Evolutionary conservation across 2,329 filamentous ascomycete genomes (phyloP).

Genomic region (Scedosporium aurantiacum): DNA sequence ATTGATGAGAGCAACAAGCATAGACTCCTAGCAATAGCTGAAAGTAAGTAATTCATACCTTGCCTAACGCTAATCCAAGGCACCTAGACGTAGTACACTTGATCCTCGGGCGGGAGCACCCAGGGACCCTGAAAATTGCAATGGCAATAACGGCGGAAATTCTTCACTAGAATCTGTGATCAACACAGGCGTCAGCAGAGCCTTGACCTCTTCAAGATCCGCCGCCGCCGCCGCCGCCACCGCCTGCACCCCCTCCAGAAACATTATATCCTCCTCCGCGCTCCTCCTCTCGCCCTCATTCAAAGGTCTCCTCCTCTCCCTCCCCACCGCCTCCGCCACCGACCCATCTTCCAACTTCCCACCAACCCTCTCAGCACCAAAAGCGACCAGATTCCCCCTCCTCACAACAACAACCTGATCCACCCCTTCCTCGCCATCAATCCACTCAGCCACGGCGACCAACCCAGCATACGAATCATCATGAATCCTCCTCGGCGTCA

Average conservation of each 20-base stretch:
- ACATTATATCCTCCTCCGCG: slow-evolving; percentile 16
- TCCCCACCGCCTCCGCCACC: slow-evolving; percentile 14
- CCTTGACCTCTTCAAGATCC: slow-evolving; percentile 15
- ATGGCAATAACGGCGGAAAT: not conserved
- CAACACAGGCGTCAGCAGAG: slow-evolving; percentile 13
- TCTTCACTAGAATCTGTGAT: not conserved
- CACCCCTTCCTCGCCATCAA: slow-evolving; percentile 20
- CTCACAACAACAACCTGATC: slow-evolving; percentile 28
- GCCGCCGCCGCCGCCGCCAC: slow-evolving; percentile 11
- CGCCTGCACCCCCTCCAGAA: slow-evolving; percentile 13
- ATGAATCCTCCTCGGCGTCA: slow-evolving; percentile 33
- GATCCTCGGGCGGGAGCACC: too few species aligned
- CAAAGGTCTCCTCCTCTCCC: slow-evolving; percentile 18
- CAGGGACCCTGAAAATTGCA: not conserved
- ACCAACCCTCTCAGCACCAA: slow-evolving; percentile 10
- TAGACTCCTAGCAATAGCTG: too few species aligned
- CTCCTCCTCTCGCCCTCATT: slow-evolving; percentile 15
- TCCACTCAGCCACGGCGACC: slow-evolving; percentile 22
- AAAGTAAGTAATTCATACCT: too few species aligned
- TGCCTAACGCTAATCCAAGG: not conserved
- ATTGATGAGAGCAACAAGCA: too few species aligned
- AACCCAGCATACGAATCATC: slow-evolving; percentile 33
- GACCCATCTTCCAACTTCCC: slow-evolving; percentile 5
- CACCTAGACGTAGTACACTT: not conserved
- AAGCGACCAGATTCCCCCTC: slow-evolving; percentile 25